Conservation (phyloP, 2,329 filamentous ascomycete species). For the Exophiala calicioides region DNA sequence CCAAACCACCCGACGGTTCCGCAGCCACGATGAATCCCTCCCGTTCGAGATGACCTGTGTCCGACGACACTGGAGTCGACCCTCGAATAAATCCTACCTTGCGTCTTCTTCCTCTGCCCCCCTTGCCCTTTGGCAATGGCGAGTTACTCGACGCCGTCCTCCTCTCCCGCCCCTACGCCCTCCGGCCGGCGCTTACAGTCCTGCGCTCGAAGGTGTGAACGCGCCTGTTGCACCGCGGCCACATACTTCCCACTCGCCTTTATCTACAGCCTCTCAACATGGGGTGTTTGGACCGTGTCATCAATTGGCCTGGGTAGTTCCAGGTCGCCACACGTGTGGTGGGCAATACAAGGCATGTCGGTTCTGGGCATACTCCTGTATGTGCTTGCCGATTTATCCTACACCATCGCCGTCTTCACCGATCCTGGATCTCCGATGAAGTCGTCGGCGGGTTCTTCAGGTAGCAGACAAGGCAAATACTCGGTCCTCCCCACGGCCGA, state of each 20-base stretch:
- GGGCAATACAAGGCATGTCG: slow-evolving; percentile 46
- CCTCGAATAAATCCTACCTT: slow-evolving; percentile 12
- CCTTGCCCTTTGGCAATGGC: slow-evolving; percentile 21
- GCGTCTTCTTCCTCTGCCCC: not conserved
- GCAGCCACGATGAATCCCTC: slow-evolving; percentile 6
- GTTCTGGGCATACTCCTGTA: slow-evolving; percentile 71
- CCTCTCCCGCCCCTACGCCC: slow-evolving; percentile 43
- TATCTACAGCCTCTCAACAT: slow-evolving; percentile 86
- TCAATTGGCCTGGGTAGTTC: slow-evolving; percentile 59
- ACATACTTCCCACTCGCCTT: slow-evolving; percentile 87
- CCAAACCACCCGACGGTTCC: not conserved
- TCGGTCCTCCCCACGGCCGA: slow-evolving; percentile 77
- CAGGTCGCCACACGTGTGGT: slow-evolving; percentile 24
- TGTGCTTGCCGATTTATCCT: slow-evolving; percentile 78
- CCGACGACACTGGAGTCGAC: slow-evolving; percentile 13
- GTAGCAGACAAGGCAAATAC: slow-evolving; percentile 55
- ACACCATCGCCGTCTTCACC: slow-evolving; percentile 91
- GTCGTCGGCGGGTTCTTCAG: slow-evolving; percentile 9
- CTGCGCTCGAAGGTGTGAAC: slow-evolving; percentile 63
- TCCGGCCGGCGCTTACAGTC: slow-evolving; percentile 44
- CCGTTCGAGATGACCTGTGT: slow-evolving; percentile 18
- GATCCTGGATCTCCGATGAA: slow-evolving; percentile 70
- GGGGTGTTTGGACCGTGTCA: slow-evolving; percentile 86
- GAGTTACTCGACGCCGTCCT: slow-evolving; percentile 33
- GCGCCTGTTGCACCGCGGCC: slow-evolving; percentile 75